Base-by-base conservation (phyloP, 2,329 filamentous ascomycete species). In the Madurella fahalii region DNA sequence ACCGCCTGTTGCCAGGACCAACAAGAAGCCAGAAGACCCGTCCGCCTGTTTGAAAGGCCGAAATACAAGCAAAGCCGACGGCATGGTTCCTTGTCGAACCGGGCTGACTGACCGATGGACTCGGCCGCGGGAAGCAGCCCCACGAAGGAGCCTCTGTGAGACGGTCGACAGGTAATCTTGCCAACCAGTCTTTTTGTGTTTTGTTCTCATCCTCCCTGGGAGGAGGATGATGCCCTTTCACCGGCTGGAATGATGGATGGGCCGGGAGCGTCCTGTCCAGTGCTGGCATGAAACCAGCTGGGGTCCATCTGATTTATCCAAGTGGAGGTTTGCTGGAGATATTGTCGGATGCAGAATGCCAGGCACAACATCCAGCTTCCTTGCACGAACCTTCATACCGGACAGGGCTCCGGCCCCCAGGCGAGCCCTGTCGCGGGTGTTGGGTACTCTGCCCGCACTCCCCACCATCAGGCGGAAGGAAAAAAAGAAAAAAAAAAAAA, bases 381-480 rank as follows among this genome's bases (percentile, higher is more conserved):
- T 37, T 37, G 34, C 34, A 18, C 15, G 42, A 31, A 8, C 25
- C 4, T 15, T 37, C 34, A 12, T 15, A 12, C 17, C 53, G 20
- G 11, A 42, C 47, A 46, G 37, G 42, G 37, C 30, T 40, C 48
- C 17, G 48, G 31, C 49, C 34, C 25, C 20, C 16, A 20, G 34
- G 34, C 9, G 32, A 40, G 44, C 40, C 34, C 47, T 37, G 52
- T 37, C 34, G 34, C 42, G 18, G 44, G 30, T 40, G 20, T 39
- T 52, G 46, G 40, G 46, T 46, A 46, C 53, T 25, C 17, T 30
- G 39, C 49, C 37, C 42, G 52, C 47, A 40, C 31, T 17, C 34
- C 34, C 34, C 46, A 44, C 34, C 12, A 41, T 48, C 39, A 25
- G 25, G n/a, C n/a, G n/a, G n/a, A n/a, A n/a, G n/a, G n/a, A n/a